Evolutionary conservation across 2,329 filamentous ascomycete genomes (phyloP), one percentile per base, ranked within the genome.

Genomic region (Fusarium longipes): DNA sequence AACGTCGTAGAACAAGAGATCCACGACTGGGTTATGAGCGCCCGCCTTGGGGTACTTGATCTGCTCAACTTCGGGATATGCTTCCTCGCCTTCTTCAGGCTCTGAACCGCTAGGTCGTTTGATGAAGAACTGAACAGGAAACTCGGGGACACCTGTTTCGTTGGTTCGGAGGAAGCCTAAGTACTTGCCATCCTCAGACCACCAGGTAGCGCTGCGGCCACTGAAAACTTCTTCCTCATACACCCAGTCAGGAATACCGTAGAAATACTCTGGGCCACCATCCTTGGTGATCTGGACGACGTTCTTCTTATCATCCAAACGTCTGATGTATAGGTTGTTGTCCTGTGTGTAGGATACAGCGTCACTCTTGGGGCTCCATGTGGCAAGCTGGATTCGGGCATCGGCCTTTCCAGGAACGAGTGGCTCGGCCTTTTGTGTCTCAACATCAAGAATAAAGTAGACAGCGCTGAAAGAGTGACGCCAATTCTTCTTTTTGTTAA

Each of bases 11-110:
- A 98, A 97, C 54, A 92, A 86, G 30, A 99, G 81, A 63, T 93
- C 89, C 6, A 99, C 95, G 15, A 92, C 87, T 1, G 96, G 96
- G 77, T 99, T 99, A 44, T 95, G 93, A 3, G 94, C 90, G 5
- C 96, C 96, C 20, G 96, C 91, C 78, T 98, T 98, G 45, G 96
- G 96, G 74, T 99, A 99, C 79, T 99, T 99, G 86, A 99, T 96
- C 71, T 93, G 83, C 66, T 91, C 88, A 33, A 95, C 89, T 74
- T 98, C 94, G 0, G 96, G 96, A 75, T 99, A 99, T 51, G 88
- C 89, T 76, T 97, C 93, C 69, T 96, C 87, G 20, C 93, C 93
- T 27, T 72, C 57, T 10, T 82, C 77, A 6, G 93, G 89, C 45
- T 84, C 68, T 45, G 87, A 85, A 25, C 93, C 93, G 68, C 92